phyloP scores from a whole-genome alignment of 192 early-diverging fungal species.

The Mortierella alpina region DNA sequence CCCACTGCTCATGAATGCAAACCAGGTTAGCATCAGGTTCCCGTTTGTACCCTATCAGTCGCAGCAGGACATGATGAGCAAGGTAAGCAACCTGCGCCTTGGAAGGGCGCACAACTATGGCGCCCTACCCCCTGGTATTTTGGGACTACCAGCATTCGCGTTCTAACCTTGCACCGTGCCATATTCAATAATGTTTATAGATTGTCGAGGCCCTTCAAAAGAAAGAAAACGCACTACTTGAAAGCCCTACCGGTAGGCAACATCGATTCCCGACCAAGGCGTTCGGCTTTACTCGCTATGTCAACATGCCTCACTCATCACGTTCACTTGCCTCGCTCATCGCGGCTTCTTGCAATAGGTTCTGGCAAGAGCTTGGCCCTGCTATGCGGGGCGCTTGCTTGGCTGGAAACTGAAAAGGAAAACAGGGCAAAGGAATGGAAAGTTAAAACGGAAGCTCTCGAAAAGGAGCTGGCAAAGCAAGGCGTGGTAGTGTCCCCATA shows the following conservation, averaged over 20 bases:
- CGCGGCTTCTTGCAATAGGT: constrained; percentile 45
- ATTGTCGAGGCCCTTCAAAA: constrained; percentile 61
- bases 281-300: constrained; percentile 2
- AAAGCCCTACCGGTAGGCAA: constrained; percentile 68
- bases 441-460: neutral
- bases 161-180: neutral
- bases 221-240: constrained; percentile 73
- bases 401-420: constrained; percentile 62
- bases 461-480: constrained; percentile 21
- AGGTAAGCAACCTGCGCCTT: constrained; percentile 33
- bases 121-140: no score
- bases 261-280: neutral
- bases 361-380: constrained; percentile 85
- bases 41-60: constrained; percentile 75
- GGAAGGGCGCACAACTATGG: neutral
- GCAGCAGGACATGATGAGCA: constrained; percentile 74
- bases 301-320: constrained; percentile 1
- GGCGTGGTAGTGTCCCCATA: constrained; percentile 8
- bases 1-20: neutral
- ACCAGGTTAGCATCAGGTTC: constrained; percentile 64
- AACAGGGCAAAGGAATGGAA: neutral
- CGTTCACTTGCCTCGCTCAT: neutral
- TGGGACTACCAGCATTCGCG: no score
- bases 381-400: constrained; percentile 76
- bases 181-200: neutral